phyloP scores from a whole-genome alignment of 176 grass and related monocot genomes.

The Triticum aestivum region DNA sequence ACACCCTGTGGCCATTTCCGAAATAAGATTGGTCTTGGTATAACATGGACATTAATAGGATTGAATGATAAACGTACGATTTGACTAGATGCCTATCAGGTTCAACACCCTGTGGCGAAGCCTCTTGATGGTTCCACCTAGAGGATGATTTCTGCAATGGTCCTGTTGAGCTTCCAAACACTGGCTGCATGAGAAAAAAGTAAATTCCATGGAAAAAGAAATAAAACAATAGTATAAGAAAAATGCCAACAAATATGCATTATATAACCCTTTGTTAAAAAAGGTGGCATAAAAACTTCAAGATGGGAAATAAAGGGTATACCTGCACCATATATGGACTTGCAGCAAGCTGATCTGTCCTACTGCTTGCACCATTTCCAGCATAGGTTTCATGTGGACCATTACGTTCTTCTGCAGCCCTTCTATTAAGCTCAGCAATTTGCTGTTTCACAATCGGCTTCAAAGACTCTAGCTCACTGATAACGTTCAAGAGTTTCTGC shows the following conservation, averaged over 20 bases:
- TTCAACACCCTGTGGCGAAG: not conserved
- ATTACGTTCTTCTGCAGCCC: slow-evolving; percentile 29
- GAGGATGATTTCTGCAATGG: slow-evolving; percentile 21
- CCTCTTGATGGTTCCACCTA: slow-evolving; percentile 31
- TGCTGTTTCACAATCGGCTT: slow-evolving; percentile 72
- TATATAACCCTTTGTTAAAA: not conserved
- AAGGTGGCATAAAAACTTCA: slow-evolving; percentile 3
- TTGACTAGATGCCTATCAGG: slow-evolving; percentile 43
- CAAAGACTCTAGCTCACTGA: slow-evolving; percentile 80
- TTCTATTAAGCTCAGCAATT: slow-evolving; percentile 56
- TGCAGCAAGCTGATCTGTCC: slow-evolving; percentile 30
- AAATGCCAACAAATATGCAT: not conserved
- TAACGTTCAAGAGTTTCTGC: slow-evolving; percentile 80
- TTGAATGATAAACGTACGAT: slow-evolving; percentile 38
- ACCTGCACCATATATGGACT: slow-evolving; percentile 65
- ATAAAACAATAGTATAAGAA: slow-evolving; percentile 11
- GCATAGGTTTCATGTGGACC: slow-evolving; percentile 24
- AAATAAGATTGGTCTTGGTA: too few relatives aligned
- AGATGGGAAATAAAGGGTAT: slow-evolving; percentile 2
- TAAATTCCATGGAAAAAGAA: not conserved
- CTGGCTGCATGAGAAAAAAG: slow-evolving; percentile 25
- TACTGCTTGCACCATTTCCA: slow-evolving; percentile 27
- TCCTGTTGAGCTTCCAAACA: slow-evolving; percentile 30
- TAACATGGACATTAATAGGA: not conserved
- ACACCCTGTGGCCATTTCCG: too few relatives aligned